These are phyloP conservation scores for Tuber brumale DNA, from an alignment of 495 filamentous ascomycete species.

Conservation along the genomic window DNA sequence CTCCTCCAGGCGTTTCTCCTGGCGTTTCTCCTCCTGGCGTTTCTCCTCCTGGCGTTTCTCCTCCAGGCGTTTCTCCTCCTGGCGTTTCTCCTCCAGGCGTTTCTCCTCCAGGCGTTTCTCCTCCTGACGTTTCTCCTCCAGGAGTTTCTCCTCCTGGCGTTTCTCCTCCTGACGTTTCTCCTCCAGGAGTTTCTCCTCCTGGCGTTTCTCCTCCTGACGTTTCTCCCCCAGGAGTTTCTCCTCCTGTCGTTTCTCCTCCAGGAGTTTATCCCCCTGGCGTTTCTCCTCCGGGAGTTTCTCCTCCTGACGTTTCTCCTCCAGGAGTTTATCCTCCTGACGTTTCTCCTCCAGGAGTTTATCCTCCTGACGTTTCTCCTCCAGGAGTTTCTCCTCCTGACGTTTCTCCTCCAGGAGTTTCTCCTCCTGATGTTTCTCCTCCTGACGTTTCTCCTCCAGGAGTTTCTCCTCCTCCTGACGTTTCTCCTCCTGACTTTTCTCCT, in stretches of 20 bases:
- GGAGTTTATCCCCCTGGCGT: too few relatives aligned
- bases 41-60: slow-evolving; percentile 13
- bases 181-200: neutral
- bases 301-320: neutral
- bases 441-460: neutral
- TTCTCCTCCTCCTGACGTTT: neutral
- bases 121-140: neutral
- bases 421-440: neutral
- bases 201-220: too few relatives aligned
- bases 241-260: slow-evolving; percentile 5
- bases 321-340: neutral
- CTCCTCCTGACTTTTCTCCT: neutral
- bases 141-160: neutral
- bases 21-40: neutral
- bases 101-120: neutral
- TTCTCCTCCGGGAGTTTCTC: neutral
- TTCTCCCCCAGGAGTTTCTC: neutral
- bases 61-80: slow-evolving; percentile 13
- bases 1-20: neutral
- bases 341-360: slow-evolving; percentile 2
- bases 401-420: slow-evolving; percentile 2
- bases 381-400: slow-evolving; percentile 7
- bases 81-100: slow-evolving; percentile 1
- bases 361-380: slow-evolving; percentile 8
- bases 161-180: neutral